Conservation (phyloP, 306 rosid genomes). For the Cucumis hystrix region DNA sequence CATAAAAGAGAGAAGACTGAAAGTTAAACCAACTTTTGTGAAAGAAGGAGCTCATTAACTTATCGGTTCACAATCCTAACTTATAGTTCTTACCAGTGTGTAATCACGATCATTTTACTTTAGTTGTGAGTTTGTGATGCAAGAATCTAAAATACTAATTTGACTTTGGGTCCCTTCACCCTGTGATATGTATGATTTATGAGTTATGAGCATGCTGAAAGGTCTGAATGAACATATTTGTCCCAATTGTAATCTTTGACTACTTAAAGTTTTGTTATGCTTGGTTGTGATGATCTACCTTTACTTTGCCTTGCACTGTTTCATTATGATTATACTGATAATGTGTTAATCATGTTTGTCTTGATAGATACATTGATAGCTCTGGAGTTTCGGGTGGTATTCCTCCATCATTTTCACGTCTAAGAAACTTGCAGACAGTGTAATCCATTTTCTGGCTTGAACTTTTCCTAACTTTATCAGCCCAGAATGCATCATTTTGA, state of each 20-base stretch:
- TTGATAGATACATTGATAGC: slow-evolving; percentile 56
- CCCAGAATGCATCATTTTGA: background rate
- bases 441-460: slow-evolving; percentile 11
- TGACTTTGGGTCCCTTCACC: background rate
- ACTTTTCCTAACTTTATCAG: background rate
- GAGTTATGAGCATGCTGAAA: background rate
- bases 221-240: background rate
- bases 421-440: slow-evolving; percentile 32
- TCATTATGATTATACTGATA: background rate
- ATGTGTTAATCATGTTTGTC: slow-evolving; percentile 8
- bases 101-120: background rate
- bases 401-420: slow-evolving; percentile 55
- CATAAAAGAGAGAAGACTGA: background rate
- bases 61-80: background rate
- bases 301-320: background rate
- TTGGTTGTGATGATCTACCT: background rate
- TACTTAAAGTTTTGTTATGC: background rate
- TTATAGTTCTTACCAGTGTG: background rate
- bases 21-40: background rate
- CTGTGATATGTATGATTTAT: background rate
- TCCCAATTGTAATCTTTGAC: background rate
- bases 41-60: background rate
- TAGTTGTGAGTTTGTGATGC: background rate
- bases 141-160: background rate
- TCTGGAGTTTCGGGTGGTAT: slow-evolving; percentile 66